Evolutionary conservation across 805 yeast species (phyloP).

Genomic region (Scheffersomyces stipitis): DNA sequence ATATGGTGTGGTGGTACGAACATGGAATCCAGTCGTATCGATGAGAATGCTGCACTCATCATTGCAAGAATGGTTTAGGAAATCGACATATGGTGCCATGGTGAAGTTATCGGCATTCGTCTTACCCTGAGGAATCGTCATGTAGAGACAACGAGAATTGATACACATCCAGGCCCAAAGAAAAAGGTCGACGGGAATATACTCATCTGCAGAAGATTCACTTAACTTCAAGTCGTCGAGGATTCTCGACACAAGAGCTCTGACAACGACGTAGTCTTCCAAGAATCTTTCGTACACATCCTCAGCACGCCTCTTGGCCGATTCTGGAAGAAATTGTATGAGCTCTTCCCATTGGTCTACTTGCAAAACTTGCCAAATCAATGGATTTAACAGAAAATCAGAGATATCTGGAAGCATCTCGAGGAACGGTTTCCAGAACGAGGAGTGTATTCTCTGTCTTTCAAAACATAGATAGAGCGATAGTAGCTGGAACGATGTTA

Average conservation of each 20-base stretch:
- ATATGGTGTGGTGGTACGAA: slow-evolving; percentile 31
- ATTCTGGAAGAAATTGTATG: slow-evolving; percentile 43
- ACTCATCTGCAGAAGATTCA: slow-evolving; percentile 9
- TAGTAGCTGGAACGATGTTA: slow-evolving; percentile 63
- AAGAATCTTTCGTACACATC: slow-evolving; percentile 44
- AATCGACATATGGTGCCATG: slow-evolving; percentile 88
- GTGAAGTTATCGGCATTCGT: slow-evolving; percentile 69
- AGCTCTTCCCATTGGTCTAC: slow-evolving; percentile 24
- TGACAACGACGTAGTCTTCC: slow-evolving; percentile 37
- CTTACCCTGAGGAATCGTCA: slow-evolving; percentile 58
- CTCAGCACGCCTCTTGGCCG: slow-evolving; percentile 38
- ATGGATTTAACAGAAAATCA: slow-evolving; percentile 60
- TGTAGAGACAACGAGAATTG: slow-evolving; percentile 87
- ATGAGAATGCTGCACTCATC: slow-evolving; percentile 54
- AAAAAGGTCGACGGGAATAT: slow-evolving; percentile 29
- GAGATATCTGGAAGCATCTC: slow-evolving; percentile 56
- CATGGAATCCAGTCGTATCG: slow-evolving; percentile 52
- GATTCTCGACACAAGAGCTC: slow-evolving; percentile 25
- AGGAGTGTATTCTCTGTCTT: slow-evolving; percentile 29
- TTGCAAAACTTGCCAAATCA: slow-evolving; percentile 53
- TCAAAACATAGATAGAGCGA: slow-evolving; percentile 52
- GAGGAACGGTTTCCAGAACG: slow-evolving; percentile 72
- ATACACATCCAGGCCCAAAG: slow-evolving; percentile 83
- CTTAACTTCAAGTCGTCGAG: too few relatives aligned
- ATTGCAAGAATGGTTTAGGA: slow-evolving; percentile 68